Base-by-base conservation (phyloP, 164 flowering plant species). In the Warburgia ugandensis region DNA sequence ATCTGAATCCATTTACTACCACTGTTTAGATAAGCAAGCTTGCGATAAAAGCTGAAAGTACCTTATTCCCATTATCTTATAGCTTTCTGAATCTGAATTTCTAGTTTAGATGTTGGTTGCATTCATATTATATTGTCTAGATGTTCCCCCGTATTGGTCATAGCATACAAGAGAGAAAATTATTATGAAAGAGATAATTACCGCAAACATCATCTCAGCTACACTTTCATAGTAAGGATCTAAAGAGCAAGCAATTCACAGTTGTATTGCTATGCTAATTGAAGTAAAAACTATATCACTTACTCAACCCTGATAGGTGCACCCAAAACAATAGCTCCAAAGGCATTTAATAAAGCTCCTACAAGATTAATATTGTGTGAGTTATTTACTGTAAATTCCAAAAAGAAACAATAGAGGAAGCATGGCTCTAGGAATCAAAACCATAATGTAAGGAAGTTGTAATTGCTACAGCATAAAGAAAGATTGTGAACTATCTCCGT, bases 321-420 rank as follows among this genome's bases (percentile, higher is more conserved):
- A 1, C 95, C 96, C 77, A 90, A 74, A 30, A 69, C 74, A 58
- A 86, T 55, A 59, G 96, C 97, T 74, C 87, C 94, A 40, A 78
- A 55, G 5, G 94, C 87, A 71, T 71, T 80, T 22, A 81, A 30
- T 20, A 84, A 22, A 38, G 95, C 86, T 51, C 97, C 97, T 89
- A 46, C 58, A 62, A 12, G 32, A 19, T 37, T 48, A n/a, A 65
- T 54, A 27, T 38, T 19, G 9, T 8, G 30, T 19, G 19, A 32
- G 13, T 27, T 41, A 6, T 31, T 20, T 10, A 21, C 21, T 25
- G 6, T 2, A 48, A 39, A 36, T 32, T 19, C 16, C 44, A 5
- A 32, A 51, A 38, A 17, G n/a, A 5, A 13, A 36, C 13, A 29
- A 46, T 21, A 17, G 6, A 11, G 20, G 13, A n/a, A 13, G 32